Base-by-base conservation (phyloP, 2,329 filamentous ascomycete genomes). In the Epicoccum nigrum region DNA sequence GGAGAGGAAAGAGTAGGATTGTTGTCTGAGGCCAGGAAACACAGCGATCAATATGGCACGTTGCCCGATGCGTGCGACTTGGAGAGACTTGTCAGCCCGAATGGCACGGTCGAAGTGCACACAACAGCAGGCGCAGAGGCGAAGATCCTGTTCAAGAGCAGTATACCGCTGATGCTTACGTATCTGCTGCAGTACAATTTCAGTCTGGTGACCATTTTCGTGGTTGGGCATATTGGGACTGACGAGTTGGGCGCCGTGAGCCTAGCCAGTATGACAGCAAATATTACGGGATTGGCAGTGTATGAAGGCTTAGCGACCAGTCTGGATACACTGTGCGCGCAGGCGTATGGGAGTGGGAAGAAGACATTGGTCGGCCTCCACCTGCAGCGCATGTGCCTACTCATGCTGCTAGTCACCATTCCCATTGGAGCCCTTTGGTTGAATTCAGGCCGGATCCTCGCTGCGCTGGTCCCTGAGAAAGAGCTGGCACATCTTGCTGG, bases 181-280 rank as follows among this genome's bases (percentile, higher is more conserved):
- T 83, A 82, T 54, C 64, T 83, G 1, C 71, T 83, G 4, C 79
- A 83, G 55, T 83, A 83, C 58, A 80, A 75, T 7, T 81, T 80
- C 57, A 79, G 62, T 9, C 68, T 82, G 27, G 76, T 81, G 46
- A 80, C 79, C 1, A 80, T 80, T 17, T 76, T 81, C 31, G 77
- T 80, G 0, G 80, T 79, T 0, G 81, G 81, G 1, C 80, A 80
- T 58, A 74, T 83, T 7, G 76, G 80, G 16, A 78, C 78, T 3
- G 76, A 80, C 58, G 81, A 81, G 50, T 65, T 83, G 8, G 81
- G 79, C 1, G 81, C 81, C 0, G 79, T 81, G 0, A 80, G 77
- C 45, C 63, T 83, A 13, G 79, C 79, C 19, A 76, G 79, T 19
- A 82, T 80, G 37, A 83, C 80, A 0, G 79, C 81, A 57, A 83